Percentiles rank a stretch among this genome's conserved stretches.
Evolutionary conservation across 2,329 filamentous ascomycete genomes (phyloP).

Genomic region (Onygenales sp.): DNA sequence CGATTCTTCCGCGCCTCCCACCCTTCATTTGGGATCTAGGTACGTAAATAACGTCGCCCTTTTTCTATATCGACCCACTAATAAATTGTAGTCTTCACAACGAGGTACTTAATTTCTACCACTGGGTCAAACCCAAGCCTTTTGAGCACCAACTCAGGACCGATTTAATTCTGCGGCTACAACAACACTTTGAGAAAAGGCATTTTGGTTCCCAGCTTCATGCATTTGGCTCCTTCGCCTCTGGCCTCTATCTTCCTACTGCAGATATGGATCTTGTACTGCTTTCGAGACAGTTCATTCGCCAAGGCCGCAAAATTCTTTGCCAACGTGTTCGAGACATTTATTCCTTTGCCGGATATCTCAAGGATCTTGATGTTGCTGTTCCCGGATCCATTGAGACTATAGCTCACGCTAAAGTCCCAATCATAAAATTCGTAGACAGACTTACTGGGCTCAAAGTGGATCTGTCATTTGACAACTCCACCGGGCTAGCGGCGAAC

Average conservation of each 20-base stretch:
- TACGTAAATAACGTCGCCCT: slow-evolving; percentile 12
- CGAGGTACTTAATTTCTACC: slow-evolving; percentile 81
- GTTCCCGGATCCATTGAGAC: slow-evolving; percentile 52
- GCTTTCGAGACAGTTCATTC: slow-evolving; percentile 53
- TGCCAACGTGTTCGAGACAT: slow-evolving; percentile 47
- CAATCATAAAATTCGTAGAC: slow-evolving; percentile 86
- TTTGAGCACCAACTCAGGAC: slow-evolving; percentile 70
- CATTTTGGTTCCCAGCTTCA: slow-evolving; percentile 56
- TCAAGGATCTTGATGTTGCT: slow-evolving; percentile 50
- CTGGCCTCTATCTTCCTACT: slow-evolving; percentile 65
- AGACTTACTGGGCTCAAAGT: slow-evolving; percentile 67
- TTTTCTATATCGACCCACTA: background rate
- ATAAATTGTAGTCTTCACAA: slow-evolving; percentile 61
- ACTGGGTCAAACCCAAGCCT: slow-evolving; percentile 65
- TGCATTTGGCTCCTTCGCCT: slow-evolving; percentile 89
- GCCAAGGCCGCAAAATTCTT: slow-evolving; percentile 40
- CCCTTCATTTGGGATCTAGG: slow-evolving; percentile 25
- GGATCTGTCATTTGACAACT: slow-evolving; percentile 91
- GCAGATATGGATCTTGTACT: slow-evolving; percentile 93
- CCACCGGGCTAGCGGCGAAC: slow-evolving; percentile 69
- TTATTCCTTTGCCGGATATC: slow-evolving; percentile 51
- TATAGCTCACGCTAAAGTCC: slow-evolving; percentile 71
- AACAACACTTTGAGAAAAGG: slow-evolving; percentile 46
- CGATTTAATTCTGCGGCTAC: slow-evolving; percentile 62
- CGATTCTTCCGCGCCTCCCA: slow-evolving; percentile 15